Percentiles rank a stretch among this genome's conserved stretches.
Conservation (phyloP, 371 early-diverging fungal species). For the Mortierella sp. region DNA sequence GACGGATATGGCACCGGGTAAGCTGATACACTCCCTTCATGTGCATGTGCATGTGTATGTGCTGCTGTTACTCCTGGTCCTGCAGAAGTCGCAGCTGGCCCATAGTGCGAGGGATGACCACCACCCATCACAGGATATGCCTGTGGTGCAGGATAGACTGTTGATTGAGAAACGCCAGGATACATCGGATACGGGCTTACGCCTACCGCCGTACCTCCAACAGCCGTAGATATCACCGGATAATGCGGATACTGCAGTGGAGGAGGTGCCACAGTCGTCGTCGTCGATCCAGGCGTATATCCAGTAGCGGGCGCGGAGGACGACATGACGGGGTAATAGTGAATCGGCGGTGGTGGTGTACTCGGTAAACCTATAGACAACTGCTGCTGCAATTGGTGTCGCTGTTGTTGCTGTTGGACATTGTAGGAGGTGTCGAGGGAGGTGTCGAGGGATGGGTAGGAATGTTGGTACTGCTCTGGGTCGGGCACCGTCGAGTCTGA, state of each 20-base stretch:
- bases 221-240: not conserved
- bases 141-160: not conserved
- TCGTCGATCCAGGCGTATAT: not conserved
- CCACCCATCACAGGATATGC: slow-evolving; percentile 20
- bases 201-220: not conserved
- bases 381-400: not conserved
- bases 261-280: not conserved
- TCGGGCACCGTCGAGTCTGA: not conserved
- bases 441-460: not conserved
- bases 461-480: not conserved
- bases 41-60: too few relatives aligned
- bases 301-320: not conserved
- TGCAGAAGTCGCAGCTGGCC: not conserved
- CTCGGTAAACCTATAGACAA: not conserved
- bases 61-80: not conserved
- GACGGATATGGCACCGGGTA: slow-evolving; percentile 6
- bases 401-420: not conserved
- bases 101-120: not conserved
- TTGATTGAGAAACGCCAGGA: not conserved
- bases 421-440: not conserved
- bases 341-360: slow-evolving; percentile 21
- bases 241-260: slow-evolving; percentile 18
- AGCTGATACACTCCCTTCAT: not conserved
- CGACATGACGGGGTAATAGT: slow-evolving; percentile 20
- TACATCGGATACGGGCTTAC: not conserved